Base-by-base conservation (phyloP, 2,329 filamentous ascomycete genomes). In the Hypoxylon sp. region DNA sequence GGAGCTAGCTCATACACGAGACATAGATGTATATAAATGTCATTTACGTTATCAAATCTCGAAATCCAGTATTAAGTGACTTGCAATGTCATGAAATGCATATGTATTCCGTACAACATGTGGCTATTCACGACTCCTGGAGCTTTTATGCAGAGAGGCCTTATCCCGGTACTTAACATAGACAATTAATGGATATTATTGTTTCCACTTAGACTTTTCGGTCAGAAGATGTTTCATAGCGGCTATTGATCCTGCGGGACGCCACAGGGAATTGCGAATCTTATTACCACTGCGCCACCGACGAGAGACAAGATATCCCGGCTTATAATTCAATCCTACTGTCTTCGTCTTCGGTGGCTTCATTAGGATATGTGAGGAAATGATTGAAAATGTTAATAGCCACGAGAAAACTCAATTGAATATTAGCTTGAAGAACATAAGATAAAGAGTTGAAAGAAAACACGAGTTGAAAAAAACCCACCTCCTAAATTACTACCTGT, bases 221-320 rank as follows among this genome's bases (percentile, higher is more conserved):
- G 48, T 65, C 62, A 59, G 48, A 60, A 39, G 30, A 17, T 50
- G 56, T 65, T 59, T 65, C 59, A 56, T 26, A 54, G 24, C 51
- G 26, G 54, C 41, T 19, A 48, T 57, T 17, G 46, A 62, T 65
- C 59, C 41, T 48, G 46, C 19, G 24, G 26, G 53, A 55, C 61
- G 57, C 58, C 56, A 64, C 56, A 44, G 34, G 8, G 15, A 20
- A 11, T 41, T 59, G 19, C 28, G 53, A 28, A 10, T 57, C 53
- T 50, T 57, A 7, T 47, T n/a, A 26, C 22, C 11, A 26, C 51
- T 64, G 47, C 54, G 64, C 57, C 64, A 67, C 54, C 44, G 11
- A 26, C 41, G n/a, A 34, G 1, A 24, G 11, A 46, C 24, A 24
- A 46, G 41, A 22, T 13, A 34, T 34, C 30, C 11, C 30, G 8